Conservation (phyloP, 352 stramenopile genomes). For the Globisporangium spinosum region DNA sequence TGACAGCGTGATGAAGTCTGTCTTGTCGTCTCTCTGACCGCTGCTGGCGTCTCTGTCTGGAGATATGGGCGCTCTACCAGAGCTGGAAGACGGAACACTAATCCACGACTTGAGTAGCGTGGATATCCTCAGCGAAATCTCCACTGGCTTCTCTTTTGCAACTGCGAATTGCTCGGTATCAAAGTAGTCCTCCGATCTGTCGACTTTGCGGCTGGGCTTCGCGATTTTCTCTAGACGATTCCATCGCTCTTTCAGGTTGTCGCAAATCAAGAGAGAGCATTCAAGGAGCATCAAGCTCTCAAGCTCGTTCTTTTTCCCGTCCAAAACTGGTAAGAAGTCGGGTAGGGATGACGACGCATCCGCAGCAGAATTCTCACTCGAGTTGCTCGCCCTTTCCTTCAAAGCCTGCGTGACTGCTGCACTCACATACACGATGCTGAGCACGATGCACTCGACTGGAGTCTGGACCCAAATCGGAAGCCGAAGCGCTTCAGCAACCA, state of each 20-base stretch:
- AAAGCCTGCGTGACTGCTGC: conserved; percentile 44
- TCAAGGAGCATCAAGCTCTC: conserved; percentile 52
- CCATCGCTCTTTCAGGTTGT: conserved; percentile 64
- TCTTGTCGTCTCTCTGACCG: background rate
- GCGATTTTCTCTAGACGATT: conserved; percentile 48
- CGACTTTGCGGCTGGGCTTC: conserved; percentile 29
- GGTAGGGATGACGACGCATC: conserved; percentile 21
- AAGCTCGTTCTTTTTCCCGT: conserved; percentile 34
- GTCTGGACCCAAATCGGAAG: conserved; percentile 65
- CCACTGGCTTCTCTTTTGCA: conserved; percentile 41
- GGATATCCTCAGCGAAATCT: conserved; percentile 54
- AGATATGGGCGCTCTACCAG: conserved; percentile 5
- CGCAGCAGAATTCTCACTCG: background rate
- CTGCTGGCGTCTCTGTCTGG: conserved; percentile 9
- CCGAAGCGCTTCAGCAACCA: conserved; percentile 47
- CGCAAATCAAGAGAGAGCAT: conserved; percentile 50
- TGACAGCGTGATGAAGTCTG: conserved; percentile 24
- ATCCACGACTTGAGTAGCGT: conserved; percentile 60
- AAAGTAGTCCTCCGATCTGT: conserved; percentile 29
- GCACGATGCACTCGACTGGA: conserved; percentile 56
- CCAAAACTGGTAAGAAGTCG: conserved; percentile 43
- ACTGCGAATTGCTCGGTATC: conserved; percentile 62
- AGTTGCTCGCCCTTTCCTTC: conserved; percentile 14
- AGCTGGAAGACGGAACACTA: conserved; percentile 21
- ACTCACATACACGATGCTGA: conserved; percentile 69